These are phyloP conservation scores for Emydomyces testavorans DNA, from an alignment of 2,329 filamentous ascomycete species.

Conservation along the genomic window DNA sequence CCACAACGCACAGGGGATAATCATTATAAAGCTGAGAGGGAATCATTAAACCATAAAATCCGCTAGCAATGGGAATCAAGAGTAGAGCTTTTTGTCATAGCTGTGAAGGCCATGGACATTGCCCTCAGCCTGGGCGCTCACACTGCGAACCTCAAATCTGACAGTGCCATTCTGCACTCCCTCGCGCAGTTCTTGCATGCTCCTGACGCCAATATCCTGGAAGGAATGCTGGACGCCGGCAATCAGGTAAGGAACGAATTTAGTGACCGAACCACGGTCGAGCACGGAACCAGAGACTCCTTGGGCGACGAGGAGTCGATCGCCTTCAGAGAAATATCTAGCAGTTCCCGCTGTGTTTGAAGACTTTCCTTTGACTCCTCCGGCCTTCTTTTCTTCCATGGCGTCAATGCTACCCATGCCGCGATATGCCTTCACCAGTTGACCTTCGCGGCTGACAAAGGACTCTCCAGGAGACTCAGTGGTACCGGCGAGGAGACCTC, in stretches of 20 bases:
- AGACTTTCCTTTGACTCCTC: constrained; percentile 56
- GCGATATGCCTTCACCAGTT: constrained; percentile 97
- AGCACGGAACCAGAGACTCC: constrained; percentile 68
- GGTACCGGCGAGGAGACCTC: constrained; percentile 88
- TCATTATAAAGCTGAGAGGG: constrained; percentile 10
- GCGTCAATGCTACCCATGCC: constrained; percentile 98
- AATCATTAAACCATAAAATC: constrained; percentile 17
- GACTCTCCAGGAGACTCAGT: constrained; percentile 96
- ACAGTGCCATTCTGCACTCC: constrained; percentile 62
- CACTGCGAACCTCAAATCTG: constrained; percentile 86
- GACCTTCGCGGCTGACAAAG: constrained; percentile 89
- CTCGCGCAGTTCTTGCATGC: constrained; percentile 63
- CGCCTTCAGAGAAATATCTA: constrained; percentile 95
- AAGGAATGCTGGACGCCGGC: constrained; percentile 94
- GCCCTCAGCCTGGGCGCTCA: constrained; percentile 89
- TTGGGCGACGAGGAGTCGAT: constrained; percentile 88
- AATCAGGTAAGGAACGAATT: constrained; percentile 91
- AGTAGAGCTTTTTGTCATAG: constrained; percentile 99
- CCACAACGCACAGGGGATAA: neutral
- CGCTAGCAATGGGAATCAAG: constrained; percentile 41
- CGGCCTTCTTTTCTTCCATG: constrained; percentile 98
- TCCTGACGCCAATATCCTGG: constrained; percentile 85
- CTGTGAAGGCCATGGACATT: constrained; percentile 94
- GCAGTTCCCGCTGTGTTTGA: constrained; percentile 79
- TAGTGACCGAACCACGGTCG: constrained; percentile 62